Base-by-base conservation (phyloP, 1,284 basidiomycete species). In the Retiboletus fuscus region DNA sequence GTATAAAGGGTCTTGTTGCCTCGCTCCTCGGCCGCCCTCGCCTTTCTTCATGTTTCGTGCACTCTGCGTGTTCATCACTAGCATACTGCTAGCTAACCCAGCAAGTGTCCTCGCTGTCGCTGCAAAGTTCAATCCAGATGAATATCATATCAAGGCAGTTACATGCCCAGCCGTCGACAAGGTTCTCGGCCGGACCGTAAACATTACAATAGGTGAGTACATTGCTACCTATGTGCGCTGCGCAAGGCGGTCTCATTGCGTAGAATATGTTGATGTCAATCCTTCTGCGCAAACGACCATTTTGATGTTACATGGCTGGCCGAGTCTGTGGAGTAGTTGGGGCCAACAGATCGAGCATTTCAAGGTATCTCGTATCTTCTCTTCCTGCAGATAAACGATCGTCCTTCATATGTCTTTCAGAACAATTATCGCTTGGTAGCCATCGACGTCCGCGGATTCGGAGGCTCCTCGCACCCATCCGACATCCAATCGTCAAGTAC, bases 241-340 rank as follows among this genome's bases (percentile, higher is more conserved):
- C 39, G 11, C 5, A 28, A 61, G 11, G 26, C 10, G 15, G 11
- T 51, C 55, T 66, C n/a, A 63, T 64, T 20, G 16, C 30, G 13
- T 70, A 93, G 92, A 87, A 70, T 93, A 93, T 79, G 86, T 90
- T 26, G 87, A 93, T 58, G 77, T 92, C 64, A 92, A 93, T 73
- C 85, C 88, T 12, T 72, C 71, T 2, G 87, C 87, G 7, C 77
- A 85, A 46, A 82, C 81, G 20, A 87, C 90, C 1, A 80, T 93
- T 11, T 53, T 93, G 34, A 86, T 93, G 85, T 88, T 93, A 1
- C 92, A 93, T 75, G 92, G 92, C 4, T 93, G 92, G 92, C 92
- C 92, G 3, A 86, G 89, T 74, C 79, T 93, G 12, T 93, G 92
- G 92, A 90, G 88, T 67, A 88, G 87, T 30, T 93, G 92, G 92